These are phyloP conservation scores for Eucalyptus camaldulensis DNA, from an alignment of 345 rosid genomes.

Conservation along the genomic window DNA sequence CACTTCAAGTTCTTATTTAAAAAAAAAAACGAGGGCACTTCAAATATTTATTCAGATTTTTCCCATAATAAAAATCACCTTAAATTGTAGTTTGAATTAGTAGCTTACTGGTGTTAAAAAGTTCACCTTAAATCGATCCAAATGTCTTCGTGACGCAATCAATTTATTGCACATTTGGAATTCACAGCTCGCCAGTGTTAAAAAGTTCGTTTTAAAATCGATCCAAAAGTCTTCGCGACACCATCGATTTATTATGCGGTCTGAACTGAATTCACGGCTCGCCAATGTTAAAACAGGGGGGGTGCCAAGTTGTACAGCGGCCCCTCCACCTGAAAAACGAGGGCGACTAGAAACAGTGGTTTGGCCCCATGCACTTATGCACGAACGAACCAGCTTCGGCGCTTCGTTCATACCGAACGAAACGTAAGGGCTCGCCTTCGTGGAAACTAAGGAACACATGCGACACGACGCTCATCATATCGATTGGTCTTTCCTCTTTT, in stretches of 20 bases:
- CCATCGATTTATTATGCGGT: not conserved
- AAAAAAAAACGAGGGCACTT: rapidly evolving
- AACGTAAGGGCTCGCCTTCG: not conserved
- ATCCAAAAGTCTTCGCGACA: not conserved
- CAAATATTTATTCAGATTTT: too few relatives aligned
- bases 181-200: not conserved
- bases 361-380: not conserved
- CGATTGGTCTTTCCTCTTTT: not conserved
- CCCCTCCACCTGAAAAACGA: not conserved
- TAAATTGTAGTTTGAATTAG: not conserved
- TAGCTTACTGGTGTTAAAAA: too few relatives aligned
- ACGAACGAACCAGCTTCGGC: not conserved
- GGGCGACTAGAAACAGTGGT: not conserved
- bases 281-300: not conserved
- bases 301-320: not conserved
- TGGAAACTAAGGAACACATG: not conserved
- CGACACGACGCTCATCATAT: not conserved
- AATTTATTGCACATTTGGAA: too few relatives aligned
- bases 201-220: not conserved
- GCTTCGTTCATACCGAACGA: not conserved
- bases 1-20: rapidly evolving
- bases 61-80: not conserved
- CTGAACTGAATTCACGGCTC: not conserved
- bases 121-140: not conserved
- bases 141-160: not conserved